Evolutionary conservation across 2,329 filamentous ascomycete genomes (phyloP), one percentile per base, ranked within the genome.

Genomic region (Colletotrichum shisoi): DNA sequence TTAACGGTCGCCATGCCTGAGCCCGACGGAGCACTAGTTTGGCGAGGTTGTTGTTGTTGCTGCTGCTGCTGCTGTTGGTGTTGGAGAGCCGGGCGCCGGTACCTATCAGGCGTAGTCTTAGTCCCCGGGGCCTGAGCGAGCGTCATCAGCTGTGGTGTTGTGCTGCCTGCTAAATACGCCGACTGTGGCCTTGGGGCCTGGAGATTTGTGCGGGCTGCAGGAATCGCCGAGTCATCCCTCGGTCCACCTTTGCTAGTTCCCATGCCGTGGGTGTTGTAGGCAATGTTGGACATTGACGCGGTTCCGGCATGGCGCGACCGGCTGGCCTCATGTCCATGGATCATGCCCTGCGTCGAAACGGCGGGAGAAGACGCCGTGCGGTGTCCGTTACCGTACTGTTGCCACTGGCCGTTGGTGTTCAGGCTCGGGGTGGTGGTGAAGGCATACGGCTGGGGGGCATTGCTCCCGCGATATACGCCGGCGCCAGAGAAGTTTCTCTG

Each of bases 31-130:
- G 77, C 73, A 24, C 80, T 79, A 62, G 74, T 76, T 49, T 73
- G 75, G 44, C 69, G 70, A 52, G 71, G 37, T 59, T 69, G 72
- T 52, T 81, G 80, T 58, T 76, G 85, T 65, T 34, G 31, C 8
- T 31, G 31, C 31, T 31, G 31, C 31, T 34, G 31, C 31, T 34
- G 31, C 31, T 34, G 31, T 2, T 31, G 31, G 40, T 79, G 77
- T 59, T 76, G 85, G 66, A 85, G 82, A 62, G 83, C 83, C 67
- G 84, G 78, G 57, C 93, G 89, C 72, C 93, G 87, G 76, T 97
- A 97, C 67, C 94, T 88, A 76, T 97, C 93, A 1, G 92, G 92
- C 1, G 91, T 88, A 24, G 89, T 82, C 73, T 93, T 93, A 52
- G 82, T 78, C 24, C 87, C 82, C 4, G 84, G 82, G 48, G 89